phyloP scores from a whole-genome alignment of 768 basidiomycete species.

The Candolleomyces aberdarensis region DNA sequence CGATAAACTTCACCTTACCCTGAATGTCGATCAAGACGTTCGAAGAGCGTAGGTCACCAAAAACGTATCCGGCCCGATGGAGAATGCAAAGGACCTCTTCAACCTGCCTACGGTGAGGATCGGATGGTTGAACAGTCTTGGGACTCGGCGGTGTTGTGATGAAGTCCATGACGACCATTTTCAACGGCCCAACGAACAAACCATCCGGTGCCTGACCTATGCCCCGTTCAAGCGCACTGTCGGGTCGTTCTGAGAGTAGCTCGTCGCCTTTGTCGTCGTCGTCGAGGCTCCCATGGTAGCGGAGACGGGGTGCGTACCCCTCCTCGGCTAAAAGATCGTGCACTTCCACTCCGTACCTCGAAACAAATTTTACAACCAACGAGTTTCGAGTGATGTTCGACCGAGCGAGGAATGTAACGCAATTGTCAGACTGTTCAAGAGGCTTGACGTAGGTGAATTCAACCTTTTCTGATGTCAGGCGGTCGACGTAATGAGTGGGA shows the following conservation, averaged over 20 bases:
- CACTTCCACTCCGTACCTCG: slow-evolving; percentile 26
- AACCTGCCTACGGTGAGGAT: slow-evolving; percentile 10
- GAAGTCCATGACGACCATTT: slow-evolving; percentile 41
- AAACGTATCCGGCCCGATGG: slow-evolving; percentile 30
- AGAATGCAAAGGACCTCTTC: slow-evolving; percentile 14
- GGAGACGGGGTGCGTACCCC: slow-evolving; percentile 20
- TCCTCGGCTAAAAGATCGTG: slow-evolving; percentile 28
- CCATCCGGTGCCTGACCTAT: slow-evolving; percentile 3
- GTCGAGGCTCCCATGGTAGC: not conserved
- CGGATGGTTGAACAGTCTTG: not conserved
- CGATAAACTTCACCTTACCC: slow-evolving; percentile 26
- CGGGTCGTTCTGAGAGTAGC: not conserved
- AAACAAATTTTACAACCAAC: slow-evolving; percentile 31
- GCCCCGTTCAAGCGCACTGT: not conserved
- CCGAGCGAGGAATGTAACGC: not conserved
- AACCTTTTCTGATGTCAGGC: not conserved
- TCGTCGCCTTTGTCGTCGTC: not conserved
- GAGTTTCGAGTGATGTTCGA: not conserved
- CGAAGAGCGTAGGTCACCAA: slow-evolving; percentile 31
- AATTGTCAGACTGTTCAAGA: slow-evolving; percentile 12
- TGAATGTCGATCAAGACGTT: slow-evolving; percentile 28
- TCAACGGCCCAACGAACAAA: slow-evolving; percentile 15
- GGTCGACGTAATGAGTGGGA: not conserved
- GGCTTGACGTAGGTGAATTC: slow-evolving; percentile 19
- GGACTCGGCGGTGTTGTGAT: slow-evolving; percentile 12